Evolutionary conservation across 257 asterid species (phyloP).

Genomic region (Nicotiana knightiana): DNA sequence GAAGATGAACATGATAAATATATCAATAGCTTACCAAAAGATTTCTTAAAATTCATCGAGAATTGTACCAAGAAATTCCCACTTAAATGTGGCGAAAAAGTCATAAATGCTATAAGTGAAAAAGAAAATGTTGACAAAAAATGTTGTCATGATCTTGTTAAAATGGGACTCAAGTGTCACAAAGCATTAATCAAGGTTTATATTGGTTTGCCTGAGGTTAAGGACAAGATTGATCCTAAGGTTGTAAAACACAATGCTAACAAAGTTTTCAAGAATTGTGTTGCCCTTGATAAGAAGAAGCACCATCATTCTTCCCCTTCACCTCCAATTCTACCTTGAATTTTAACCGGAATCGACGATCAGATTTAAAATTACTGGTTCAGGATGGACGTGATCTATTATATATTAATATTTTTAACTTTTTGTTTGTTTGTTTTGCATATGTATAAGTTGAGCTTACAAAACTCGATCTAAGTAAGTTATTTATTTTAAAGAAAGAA

Average conservation of each 20-base stretch:
- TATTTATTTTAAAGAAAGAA: background rate
- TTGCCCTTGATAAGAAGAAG: background rate
- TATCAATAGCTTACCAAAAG: background rate
- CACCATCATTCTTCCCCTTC: background rate
- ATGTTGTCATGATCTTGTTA: slow-evolving; percentile 4
- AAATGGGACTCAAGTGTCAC: background rate
- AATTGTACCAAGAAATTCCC: background rate
- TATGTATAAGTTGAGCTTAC: background rate
- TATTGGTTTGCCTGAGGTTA: slow-evolving; percentile 6
- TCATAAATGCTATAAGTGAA: background rate
- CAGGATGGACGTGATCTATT: background rate
- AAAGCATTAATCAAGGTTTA: background rate
- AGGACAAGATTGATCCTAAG: background rate
- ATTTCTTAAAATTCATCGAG: background rate
- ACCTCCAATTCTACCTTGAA: background rate
- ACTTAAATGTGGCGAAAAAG: background rate
- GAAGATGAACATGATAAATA: background rate
- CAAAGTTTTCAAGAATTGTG: background rate
- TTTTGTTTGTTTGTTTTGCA: no score
- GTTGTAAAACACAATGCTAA: background rate
- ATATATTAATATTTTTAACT: background rate
- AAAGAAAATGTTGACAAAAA: background rate
- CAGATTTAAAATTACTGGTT: background rate
- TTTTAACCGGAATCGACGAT: no score
- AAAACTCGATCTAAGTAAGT: background rate